Percentiles rank a stretch among this genome's conserved stretches.
phyloP scores from a whole-genome alignment of 371 early-diverging fungal species.

The Cokeromyces recurvatus region DNA sequence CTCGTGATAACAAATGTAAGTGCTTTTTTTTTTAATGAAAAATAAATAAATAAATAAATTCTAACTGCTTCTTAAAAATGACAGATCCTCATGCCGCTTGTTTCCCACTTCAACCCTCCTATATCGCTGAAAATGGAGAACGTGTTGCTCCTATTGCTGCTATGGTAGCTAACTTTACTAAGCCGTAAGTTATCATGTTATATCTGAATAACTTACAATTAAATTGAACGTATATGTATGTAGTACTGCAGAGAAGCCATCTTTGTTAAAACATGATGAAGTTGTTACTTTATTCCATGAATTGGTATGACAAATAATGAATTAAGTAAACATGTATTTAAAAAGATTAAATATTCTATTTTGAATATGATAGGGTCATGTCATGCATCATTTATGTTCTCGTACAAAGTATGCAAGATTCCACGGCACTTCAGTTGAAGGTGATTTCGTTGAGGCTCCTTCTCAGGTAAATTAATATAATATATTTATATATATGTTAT shows the following conservation, averaged over 20 bases:
- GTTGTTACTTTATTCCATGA: constrained; percentile 77
- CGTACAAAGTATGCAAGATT: constrained; percentile 65
- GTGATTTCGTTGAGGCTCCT: constrained; percentile 92
- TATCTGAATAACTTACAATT: background rate
- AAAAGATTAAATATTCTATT: constrained; percentile 2
- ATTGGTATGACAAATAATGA: constrained; percentile 41
- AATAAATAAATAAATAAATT: too few relatives aligned
- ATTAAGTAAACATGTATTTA: background rate
- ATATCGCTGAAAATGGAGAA: constrained; percentile 39
- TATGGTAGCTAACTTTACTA: constrained; percentile 82
- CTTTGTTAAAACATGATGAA: constrained; percentile 81
- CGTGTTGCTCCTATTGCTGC: constrained; percentile 69
- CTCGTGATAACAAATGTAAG: constrained; percentile 68
- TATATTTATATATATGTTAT: background rate
- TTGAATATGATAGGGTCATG: constrained; percentile 59
- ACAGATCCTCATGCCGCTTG: constrained; percentile 73
- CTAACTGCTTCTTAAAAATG: too few relatives aligned
- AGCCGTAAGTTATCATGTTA: constrained; percentile 50
- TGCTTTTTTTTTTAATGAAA: background rate
- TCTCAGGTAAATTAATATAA: constrained; percentile 50
- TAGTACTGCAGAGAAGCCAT: constrained; percentile 64
- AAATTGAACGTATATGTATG: too few relatives aligned
- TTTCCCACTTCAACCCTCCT: constrained; percentile 68
- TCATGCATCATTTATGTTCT: constrained; percentile 79
- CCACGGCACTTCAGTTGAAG: constrained; percentile 77